Evolutionary conservation across 371 early-diverging fungal genomes (phyloP).

Genomic region (Zopfochytrium polystomum): DNA sequence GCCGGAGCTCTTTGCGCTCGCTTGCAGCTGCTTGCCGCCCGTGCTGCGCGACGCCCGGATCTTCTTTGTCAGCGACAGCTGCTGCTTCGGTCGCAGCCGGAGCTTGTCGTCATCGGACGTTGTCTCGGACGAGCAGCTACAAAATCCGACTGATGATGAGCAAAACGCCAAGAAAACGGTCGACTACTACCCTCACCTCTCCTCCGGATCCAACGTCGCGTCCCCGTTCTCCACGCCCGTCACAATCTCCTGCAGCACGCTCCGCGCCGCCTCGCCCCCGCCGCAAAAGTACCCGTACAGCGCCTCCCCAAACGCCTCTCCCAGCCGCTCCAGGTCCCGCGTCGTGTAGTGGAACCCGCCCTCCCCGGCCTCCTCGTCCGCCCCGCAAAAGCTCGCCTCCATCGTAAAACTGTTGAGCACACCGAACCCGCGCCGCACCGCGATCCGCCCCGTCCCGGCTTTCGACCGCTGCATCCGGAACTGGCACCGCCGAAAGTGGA

Average conservation of each 20-base stretch:
- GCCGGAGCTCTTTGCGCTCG: too few species aligned
- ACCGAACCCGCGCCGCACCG: constrained; percentile 34
- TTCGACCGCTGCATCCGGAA: constrained; percentile 40
- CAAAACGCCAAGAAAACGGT: background rate
- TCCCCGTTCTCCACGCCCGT: constrained; percentile 4
- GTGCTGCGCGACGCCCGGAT: too few species aligned
- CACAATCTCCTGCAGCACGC: constrained; percentile 1
- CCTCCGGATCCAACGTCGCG: constrained; percentile 7
- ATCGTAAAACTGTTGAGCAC: constrained; percentile 42
- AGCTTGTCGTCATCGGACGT: constrained; percentile 26
- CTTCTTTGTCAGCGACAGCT: too few species aligned
- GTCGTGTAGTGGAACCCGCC: constrained; percentile 18
- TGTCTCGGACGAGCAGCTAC: constrained; percentile 18
- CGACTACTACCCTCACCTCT: constrained; percentile 6
- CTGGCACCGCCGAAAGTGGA: constrained; percentile 31
- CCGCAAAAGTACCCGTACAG: constrained; percentile 15
- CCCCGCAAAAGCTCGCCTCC: constrained; percentile 43
- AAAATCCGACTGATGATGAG: background rate
- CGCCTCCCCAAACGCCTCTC: constrained; percentile 15
- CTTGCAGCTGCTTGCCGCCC: too few species aligned
- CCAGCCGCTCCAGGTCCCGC: constrained; percentile 22
- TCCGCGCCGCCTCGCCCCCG: constrained; percentile 10
- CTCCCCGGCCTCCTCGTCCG: constrained; percentile 14
- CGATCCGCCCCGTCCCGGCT: constrained; percentile 44
- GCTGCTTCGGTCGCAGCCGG: background rate